These are phyloP conservation scores for Fusarium sp. DNA, from an alignment of 2,329 filamentous ascomycete genomes.

Conservation along the genomic window DNA sequence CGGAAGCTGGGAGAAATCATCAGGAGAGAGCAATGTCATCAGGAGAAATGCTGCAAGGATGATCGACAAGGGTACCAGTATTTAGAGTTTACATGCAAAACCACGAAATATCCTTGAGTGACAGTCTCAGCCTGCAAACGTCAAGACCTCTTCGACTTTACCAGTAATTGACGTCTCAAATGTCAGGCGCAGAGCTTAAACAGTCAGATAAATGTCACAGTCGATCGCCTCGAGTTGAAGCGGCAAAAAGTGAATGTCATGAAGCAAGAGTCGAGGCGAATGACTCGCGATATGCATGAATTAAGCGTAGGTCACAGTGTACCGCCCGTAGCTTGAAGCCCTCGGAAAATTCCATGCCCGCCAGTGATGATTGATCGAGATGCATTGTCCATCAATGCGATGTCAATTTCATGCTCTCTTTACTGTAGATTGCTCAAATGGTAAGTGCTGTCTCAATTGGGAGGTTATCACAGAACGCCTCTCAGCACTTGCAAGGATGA, in stretches of 20 bases:
- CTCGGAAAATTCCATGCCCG: background rate
- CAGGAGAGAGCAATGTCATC: background rate
- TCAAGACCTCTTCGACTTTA: background rate
- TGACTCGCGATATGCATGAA: conserved; percentile 3
- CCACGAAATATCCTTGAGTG: background rate
- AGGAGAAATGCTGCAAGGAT: background rate
- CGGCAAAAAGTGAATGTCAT: background rate
- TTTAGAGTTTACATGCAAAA: conserved; percentile 12
- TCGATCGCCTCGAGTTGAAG: background rate
- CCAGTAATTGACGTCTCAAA: background rate
- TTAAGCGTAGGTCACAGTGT: background rate
- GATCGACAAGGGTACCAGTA: background rate
- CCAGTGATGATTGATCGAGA: background rate
- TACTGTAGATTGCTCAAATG: background rate
- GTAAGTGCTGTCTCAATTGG: background rate
- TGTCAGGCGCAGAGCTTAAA: background rate
- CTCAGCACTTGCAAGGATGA: background rate
- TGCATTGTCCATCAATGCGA: background rate
- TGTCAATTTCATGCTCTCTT: background rate
- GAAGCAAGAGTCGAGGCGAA: background rate
- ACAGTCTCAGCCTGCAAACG: background rate
- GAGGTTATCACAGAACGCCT: background rate
- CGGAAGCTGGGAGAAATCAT: background rate
- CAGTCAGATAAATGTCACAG: background rate
- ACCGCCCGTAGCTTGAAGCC: background rate